Base-by-base conservation (phyloP, 2,329 filamentous ascomycete species). In the Ophiostoma sp. region DNA sequence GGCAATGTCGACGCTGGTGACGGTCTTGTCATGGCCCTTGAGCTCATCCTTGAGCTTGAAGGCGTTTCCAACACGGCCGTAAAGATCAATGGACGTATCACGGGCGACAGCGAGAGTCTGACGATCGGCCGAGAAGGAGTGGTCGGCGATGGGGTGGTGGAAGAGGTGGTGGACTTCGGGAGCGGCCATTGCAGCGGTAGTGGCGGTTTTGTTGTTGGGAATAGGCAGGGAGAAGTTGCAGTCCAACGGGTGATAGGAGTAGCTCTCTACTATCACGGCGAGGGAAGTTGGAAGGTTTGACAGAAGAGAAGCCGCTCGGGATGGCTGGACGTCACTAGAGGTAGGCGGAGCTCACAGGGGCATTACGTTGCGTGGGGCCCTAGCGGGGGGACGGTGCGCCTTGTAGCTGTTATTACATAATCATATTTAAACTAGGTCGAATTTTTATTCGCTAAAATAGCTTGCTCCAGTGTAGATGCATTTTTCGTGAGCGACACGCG, bases 111-210 rank as follows among this genome's bases (percentile, higher is more conserved):
- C 95, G 69, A 99, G 85, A 41, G 90, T 93, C 78, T 88, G 83
- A 77, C 89, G 91, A 81, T 99, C 95, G 71, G 92, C 88, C 72
- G 93, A 97, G 86, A 99, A 99, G 69, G 94, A 97, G 80, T 99
- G 95, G 83, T 99, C 95, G 73, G 92, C 92, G 76, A 99, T 97
- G 71, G 94, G 93, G 74, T 90, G 88, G 82, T 98, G 93, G 82
- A 99, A 99, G 73, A 99, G 89, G 76, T 98, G 93, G 81, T 98
- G 92, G 69, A 96, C 91, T 84, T 98, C 92, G 72, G 93, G 92
- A 70, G 89, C 79, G 68, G 91, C 84, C 94, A 98, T 64, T 27
- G 63, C 47, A 18, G 63, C 18, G 41, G 63, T n/a, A 27, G 45
- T 55, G 3, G 38, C 16, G 18, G 18, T 5, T 47, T 5, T 42